Percentiles rank a stretch among this genome's conserved stretches.
phyloP scores from a whole-genome alignment of 805 yeast genomes.

The Hanseniaspora vineae region DNA sequence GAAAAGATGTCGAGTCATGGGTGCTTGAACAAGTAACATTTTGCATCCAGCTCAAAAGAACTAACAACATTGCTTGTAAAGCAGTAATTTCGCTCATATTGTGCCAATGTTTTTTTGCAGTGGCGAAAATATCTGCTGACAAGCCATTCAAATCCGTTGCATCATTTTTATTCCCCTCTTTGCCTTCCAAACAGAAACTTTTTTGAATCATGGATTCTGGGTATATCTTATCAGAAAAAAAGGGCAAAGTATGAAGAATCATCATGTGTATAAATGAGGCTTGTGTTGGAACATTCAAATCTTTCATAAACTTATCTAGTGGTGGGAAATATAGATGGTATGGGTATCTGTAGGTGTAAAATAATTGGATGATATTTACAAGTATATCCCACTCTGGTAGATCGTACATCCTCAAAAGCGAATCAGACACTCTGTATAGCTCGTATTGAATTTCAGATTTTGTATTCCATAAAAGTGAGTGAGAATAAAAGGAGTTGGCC shows the following conservation, averaged over 20 bases:
- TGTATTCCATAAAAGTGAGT: background rate
- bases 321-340: conserved; percentile 1
- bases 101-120: conserved; percentile 1
- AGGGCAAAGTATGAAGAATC: conserved; percentile 3
- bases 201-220: background rate
- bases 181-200: background rate
- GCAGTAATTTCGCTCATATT: conserved; percentile 1
- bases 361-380: background rate
- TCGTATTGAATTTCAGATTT: background rate
- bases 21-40: background rate
- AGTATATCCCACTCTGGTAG: conserved; percentile 3
- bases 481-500: background rate
- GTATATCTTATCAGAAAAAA: background rate
- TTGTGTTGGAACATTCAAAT: conserved; percentile 1
- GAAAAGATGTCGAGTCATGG: background rate
- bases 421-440: background rate
- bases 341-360: conserved; percentile 3
- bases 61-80: conserved; percentile 3
- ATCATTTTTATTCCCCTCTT: background rate
- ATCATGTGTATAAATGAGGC: conserved; percentile 4
- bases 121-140: background rate
- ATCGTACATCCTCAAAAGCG: background rate
- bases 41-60: background rate
- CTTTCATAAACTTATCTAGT: background rate
- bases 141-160: background rate